phyloP scores from a whole-genome alignment of 1,284 basidiomycete species.

The Cutaneotrichosporon cyanovorans region DNA sequence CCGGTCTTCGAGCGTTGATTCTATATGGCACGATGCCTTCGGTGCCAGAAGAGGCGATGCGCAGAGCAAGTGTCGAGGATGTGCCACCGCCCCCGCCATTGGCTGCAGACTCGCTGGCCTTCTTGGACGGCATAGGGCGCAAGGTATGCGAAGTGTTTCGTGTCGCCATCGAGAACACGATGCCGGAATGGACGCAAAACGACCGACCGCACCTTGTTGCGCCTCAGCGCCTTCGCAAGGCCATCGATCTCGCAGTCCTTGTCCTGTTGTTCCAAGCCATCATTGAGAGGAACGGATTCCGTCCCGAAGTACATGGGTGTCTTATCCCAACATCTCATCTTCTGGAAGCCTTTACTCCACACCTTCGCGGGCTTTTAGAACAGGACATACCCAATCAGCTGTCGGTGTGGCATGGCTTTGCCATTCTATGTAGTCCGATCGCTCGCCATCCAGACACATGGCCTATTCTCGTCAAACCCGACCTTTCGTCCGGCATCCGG shows the following conservation, averaged over 20 bases:
- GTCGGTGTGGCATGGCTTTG: conserved; percentile 57
- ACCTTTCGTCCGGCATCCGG: conserved; percentile 59
- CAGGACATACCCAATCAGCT: conserved; percentile 20
- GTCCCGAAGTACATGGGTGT: conserved; percentile 25
- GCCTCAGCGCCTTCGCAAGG: conserved; percentile 57
- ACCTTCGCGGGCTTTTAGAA: conserved; percentile 11
- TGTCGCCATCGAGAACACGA: conserved; percentile 54
- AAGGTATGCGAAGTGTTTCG: conserved; percentile 60
- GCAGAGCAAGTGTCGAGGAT: too few relatives aligned
- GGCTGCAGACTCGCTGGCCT: conserved; percentile 20
- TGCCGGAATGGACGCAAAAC: conserved; percentile 50
- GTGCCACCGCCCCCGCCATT: not conserved
- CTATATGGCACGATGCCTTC: conserved; percentile 57
- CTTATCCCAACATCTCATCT: conserved; percentile 14
- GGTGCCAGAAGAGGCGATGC: too few relatives aligned
- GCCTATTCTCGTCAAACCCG: conserved; percentile 58
- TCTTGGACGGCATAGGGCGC: conserved; percentile 51
- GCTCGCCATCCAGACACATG: conserved; percentile 44
- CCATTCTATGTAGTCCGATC: conserved; percentile 50
- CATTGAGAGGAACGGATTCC: conserved; percentile 58
- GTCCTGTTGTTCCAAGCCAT: conserved; percentile 62
- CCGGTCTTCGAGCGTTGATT: conserved; percentile 61
- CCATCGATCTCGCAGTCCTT: conserved; percentile 60
- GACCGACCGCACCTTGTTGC: conserved; percentile 39
- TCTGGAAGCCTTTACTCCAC: conserved; percentile 14